These are phyloP conservation scores for Leishmania tarentolae DNA, from an alignment of 208 protist species.

Conservation along the genomic window DNA sequence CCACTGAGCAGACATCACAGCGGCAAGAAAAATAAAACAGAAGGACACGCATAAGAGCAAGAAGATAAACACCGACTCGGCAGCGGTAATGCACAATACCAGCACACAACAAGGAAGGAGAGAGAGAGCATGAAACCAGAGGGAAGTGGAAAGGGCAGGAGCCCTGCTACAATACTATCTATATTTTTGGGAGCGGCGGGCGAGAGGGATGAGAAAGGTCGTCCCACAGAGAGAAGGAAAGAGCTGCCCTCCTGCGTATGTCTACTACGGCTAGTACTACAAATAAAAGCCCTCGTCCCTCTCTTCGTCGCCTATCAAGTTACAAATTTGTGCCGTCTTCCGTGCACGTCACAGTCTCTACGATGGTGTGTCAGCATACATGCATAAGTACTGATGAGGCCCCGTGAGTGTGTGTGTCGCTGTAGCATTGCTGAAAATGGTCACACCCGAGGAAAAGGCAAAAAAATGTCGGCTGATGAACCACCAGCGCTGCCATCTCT, in stretches of 20 bases:
- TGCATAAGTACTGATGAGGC: neutral
- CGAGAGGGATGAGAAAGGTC: neutral
- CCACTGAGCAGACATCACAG: neutral
- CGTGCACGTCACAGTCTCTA: neutral
- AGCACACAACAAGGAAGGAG: neutral
- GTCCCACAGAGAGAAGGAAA: neutral
- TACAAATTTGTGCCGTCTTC: neutral
- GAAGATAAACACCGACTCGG: neutral
- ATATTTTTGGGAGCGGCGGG: neutral
- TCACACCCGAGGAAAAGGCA: neutral
- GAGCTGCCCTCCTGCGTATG: neutral
- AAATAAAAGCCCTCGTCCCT: neutral
- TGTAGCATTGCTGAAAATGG: neutral
- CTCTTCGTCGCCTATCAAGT: neutral
- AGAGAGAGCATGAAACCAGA: neutral
- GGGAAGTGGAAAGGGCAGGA: neutral
- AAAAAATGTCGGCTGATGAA: neutral
- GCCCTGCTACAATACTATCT: neutral
- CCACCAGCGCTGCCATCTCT: neutral
- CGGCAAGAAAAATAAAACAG: neutral
- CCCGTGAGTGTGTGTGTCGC: neutral
- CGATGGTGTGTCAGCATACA: neutral
- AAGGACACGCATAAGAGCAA: neutral
- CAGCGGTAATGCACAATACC: neutral
- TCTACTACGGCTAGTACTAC: neutral